These are phyloP conservation scores for Brassica incana DNA, from an alignment of 345 rosid species.

Conservation along the genomic window DNA sequence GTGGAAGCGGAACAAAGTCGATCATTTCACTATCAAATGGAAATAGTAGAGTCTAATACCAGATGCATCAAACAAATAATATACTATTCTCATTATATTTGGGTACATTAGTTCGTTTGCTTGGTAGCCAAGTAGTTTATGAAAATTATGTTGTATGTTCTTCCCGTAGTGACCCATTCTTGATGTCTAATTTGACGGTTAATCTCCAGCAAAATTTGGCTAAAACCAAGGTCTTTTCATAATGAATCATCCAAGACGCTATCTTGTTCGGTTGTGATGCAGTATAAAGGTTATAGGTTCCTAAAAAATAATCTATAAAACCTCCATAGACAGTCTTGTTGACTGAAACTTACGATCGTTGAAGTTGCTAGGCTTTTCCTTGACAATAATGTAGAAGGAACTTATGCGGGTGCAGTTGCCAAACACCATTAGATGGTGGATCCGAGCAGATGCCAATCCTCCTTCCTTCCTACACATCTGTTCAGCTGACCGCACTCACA, in stretches of 20 bases:
- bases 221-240: constrained; percentile 53
- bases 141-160: constrained; percentile 55
- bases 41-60: no score
- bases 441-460: constrained; percentile 88
- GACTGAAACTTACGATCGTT: neutral
- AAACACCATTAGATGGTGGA: constrained; percentile 75
- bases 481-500: constrained; percentile 57
- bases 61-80: no score
- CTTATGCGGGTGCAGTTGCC: constrained; percentile 33
- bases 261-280: constrained; percentile 69
- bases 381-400: constrained; percentile 64
- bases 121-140: constrained; percentile 81
- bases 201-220: constrained; percentile 68
- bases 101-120: constrained; percentile 58
- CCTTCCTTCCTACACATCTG: constrained; percentile 62
- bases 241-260: constrained; percentile 50
- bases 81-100: no score
- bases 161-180: constrained; percentile 46
- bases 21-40: no score
- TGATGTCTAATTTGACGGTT: constrained; percentile 68
- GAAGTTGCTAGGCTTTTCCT: neutral
- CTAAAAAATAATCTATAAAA: neutral
- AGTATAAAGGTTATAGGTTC: constrained; percentile 87
- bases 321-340: neutral
- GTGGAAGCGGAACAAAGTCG: no score